Evolutionary conservation across 2,329 filamentous ascomycete species (phyloP).

Genomic region (Alternaria burnsii): DNA sequence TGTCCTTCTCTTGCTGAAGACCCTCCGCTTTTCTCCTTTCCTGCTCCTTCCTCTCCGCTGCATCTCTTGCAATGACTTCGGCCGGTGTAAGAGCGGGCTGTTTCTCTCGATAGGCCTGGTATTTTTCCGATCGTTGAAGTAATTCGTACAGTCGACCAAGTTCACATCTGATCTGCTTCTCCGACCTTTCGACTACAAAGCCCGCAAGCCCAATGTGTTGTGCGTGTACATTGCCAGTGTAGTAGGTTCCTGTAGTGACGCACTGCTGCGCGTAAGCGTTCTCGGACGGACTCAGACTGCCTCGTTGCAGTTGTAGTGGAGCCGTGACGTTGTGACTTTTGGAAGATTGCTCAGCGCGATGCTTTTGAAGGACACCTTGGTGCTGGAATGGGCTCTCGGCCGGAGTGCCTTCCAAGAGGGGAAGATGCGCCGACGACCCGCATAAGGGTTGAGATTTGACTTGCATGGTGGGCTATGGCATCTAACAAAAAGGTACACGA

Average conservation of each 20-base stretch:
- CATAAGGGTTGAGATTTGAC: constrained; percentile 47
- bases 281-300: constrained; percentile 40
- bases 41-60: constrained; percentile 24
- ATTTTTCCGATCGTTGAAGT: constrained; percentile 50
- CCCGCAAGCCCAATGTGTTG: constrained; percentile 33
- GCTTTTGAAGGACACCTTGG: constrained; percentile 52
- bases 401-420: constrained; percentile 43
- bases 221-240: constrained; percentile 34
- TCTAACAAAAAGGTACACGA: constrained; percentile 32
- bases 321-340: constrained; percentile 28
- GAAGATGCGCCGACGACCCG: constrained; percentile 55
- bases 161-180: constrained; percentile 41
- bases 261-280: constrained; percentile 33
- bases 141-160: constrained; percentile 40
- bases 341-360: constrained; percentile 53
- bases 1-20: constrained; percentile 46
- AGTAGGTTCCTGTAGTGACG: constrained; percentile 32
- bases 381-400: constrained; percentile 28
- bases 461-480: constrained; percentile 42
- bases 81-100: constrained; percentile 41
- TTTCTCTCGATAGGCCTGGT: constrained; percentile 57
- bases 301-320: constrained; percentile 39
- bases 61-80: constrained; percentile 33
- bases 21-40: constrained; percentile 25
- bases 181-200: constrained; percentile 34